Evolutionary conservation across 2,329 filamentous ascomycete species (phyloP), one percentile per base, ranked within the genome.

Genomic region (Fusarium piperis): DNA sequence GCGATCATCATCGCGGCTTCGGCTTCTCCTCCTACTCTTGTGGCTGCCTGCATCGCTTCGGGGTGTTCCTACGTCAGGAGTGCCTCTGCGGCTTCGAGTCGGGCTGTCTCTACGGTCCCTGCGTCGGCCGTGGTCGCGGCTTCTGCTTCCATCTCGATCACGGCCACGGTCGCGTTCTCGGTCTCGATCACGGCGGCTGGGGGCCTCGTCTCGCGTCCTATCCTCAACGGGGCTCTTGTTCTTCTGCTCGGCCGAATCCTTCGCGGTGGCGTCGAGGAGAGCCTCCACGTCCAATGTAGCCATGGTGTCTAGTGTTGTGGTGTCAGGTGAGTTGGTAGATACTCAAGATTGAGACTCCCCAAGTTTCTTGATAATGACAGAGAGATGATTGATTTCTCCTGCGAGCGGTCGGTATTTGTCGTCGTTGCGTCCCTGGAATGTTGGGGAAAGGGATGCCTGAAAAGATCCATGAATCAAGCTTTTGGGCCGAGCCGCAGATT

Each of bases 261-360:
- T 91, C 59, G 93, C 93, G 70, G 93, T 94, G 58, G 93, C 93
- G 83, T 97, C 94, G 75, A 98, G 90, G 73, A 98, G 89, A 74
- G 94, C 94, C 86, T 98, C 95, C 77, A 98, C 94, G 79, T 97
- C 94, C 75, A 87, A 80, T 64, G 81, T 84, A 59, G 85, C 81
- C 85, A 88, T 87, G 70, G 73, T 82, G 73, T 66, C 72, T 75
- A 48, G 65, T 64, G 59, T 51, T 57, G 67, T 63, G 60, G 38
- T 57, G 63, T 71, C 53, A 64, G 55, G 56, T 74, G 38, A 65
- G 48, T 68, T 62, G 63, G 26, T 20, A 39, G 46, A 59, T 58
- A 46, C 61, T 59, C 32, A 46, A 51, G 26, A 41, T 52, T 38
- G 11, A 23, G 48, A 44, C 44, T 68, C 55, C 63, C 67, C 63